phyloP scores from a whole-genome alignment of 2,329 filamentous ascomycete genomes.

The Aspergillus arachidicola region DNA sequence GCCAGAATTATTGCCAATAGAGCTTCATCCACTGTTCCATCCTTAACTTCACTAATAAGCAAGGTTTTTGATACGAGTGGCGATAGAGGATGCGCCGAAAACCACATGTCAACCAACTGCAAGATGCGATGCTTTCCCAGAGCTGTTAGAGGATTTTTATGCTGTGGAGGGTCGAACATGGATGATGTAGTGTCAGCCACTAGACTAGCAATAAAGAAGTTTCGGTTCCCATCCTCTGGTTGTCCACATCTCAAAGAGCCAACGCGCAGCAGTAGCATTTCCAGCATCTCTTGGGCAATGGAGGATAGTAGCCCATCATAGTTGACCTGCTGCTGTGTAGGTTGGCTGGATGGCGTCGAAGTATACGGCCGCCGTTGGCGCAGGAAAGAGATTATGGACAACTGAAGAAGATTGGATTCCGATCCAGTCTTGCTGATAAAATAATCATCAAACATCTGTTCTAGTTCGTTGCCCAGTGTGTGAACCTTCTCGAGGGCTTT shows the following conservation, averaged over 20 bases:
- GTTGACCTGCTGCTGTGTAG: not conserved
- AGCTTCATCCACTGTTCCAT: conserved; percentile 44
- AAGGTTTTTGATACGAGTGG: conserved; percentile 47
- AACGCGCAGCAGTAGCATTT: conserved; percentile 7
- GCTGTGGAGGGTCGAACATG: conserved; percentile 8
- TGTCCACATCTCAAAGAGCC: conserved; percentile 3
- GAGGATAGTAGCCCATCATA: conserved; percentile 9
- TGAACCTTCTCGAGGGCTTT: not conserved
- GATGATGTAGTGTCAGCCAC: conserved; percentile 2
- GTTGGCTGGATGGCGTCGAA: not conserved
- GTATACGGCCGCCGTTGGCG: too few species aligned
- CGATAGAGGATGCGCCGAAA: conserved; percentile 44
- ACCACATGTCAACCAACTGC: conserved; percentile 47
- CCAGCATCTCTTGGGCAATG: conserved; percentile 13
- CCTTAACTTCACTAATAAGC: conserved; percentile 41
- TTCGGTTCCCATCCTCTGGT: not conserved
- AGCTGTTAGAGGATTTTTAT: conserved; percentile 13
- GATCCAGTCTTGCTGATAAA: conserved; percentile 8
- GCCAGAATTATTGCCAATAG: conserved; percentile 45
- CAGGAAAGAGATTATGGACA: not conserved
- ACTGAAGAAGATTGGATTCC: conserved; percentile 4
- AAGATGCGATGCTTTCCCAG: conserved; percentile 22
- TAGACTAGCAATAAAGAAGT: conserved; percentile 3
- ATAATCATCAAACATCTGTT: conserved; percentile 8
- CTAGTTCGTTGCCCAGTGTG: conserved; percentile 6